Evolutionary conservation across 179 eudicot genomes (phyloP).

Genomic region (Patellifolia procumbens): DNA sequence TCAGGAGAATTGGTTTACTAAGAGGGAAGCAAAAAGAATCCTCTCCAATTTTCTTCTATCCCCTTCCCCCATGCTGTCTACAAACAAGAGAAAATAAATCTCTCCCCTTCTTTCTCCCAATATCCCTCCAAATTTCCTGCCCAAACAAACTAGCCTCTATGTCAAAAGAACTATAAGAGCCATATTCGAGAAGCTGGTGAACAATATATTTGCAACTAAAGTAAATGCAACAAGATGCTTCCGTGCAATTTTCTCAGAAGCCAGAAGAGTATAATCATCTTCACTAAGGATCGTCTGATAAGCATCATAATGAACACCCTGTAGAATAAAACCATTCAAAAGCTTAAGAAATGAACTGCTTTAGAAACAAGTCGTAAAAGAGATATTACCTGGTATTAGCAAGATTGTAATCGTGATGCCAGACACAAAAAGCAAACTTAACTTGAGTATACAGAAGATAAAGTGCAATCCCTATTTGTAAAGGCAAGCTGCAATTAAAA

Average conservation of each 20-base stretch:
- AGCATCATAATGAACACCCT: not conserved
- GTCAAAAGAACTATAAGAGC: not conserved
- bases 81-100: too few species aligned
- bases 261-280: not conserved
- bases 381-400: slow-evolving; percentile 80
- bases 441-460: slow-evolving; percentile 87
- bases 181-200: not conserved
- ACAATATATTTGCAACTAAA: not conserved
- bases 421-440: slow-evolving; percentile 81
- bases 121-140: too few species aligned
- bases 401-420: slow-evolving; percentile 80
- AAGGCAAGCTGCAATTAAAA: slow-evolving; percentile 75
- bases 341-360: not conserved
- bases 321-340: not conserved
- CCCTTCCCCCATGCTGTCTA: too few species aligned
- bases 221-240: not conserved
- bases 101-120: too few species aligned
- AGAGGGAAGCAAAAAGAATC: too few species aligned
- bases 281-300: not conserved
- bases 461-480: slow-evolving; percentile 90
- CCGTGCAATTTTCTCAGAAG: not conserved
- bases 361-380: not conserved
- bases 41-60: too few species aligned
- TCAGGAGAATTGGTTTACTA: too few species aligned
- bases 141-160: too few species aligned